Conservation (phyloP, 805 yeast genomes). For the Ogataea salicorniae region DNA sequence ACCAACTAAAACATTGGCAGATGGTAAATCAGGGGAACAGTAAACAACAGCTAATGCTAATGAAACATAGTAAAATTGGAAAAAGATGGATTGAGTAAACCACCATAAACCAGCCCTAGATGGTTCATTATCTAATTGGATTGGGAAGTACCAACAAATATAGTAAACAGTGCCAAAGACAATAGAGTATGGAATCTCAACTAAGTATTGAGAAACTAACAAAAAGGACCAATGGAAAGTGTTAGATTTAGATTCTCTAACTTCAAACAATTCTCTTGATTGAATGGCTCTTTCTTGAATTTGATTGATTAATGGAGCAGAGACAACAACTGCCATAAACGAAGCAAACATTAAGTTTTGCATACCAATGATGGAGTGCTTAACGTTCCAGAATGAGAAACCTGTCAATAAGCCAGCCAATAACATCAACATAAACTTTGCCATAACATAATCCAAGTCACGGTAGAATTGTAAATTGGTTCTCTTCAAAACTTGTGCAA, state of each 20-base stretch:
- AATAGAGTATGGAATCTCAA: slow-evolving; percentile 59
- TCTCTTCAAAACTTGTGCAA: slow-evolving; percentile 33
- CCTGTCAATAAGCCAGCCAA: slow-evolving; percentile 45
- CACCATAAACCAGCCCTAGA: slow-evolving; percentile 46
- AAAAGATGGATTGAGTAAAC: slow-evolving; percentile 32
- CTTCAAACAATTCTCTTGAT: slow-evolving; percentile 61
- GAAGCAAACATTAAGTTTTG: slow-evolving; percentile 52
- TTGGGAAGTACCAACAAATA: slow-evolving; percentile 34
- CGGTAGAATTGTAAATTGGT: slow-evolving; percentile 42
- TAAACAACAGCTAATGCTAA: slow-evolving; percentile 53
- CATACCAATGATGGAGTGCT: slow-evolving; percentile 46
- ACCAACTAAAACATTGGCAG: slow-evolving; percentile 58
- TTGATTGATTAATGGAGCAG: slow-evolving; percentile 59
- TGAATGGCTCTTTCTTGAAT: slow-evolving; percentile 54
- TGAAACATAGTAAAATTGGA: slow-evolving; percentile 40
- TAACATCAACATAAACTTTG: slow-evolving; percentile 38
- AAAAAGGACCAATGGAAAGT: slow-evolving; percentile 69
- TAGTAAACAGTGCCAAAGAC: slow-evolving; percentile 44
- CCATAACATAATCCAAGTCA: slow-evolving; percentile 42
- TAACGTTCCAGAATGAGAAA: slow-evolving; percentile 58
- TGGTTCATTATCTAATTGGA: slow-evolving; percentile 30
- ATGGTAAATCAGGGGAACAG: slow-evolving; percentile 59
- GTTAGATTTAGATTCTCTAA: slow-evolving; percentile 64
- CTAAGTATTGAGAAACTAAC: slow-evolving; percentile 46
- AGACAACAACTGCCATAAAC: slow-evolving; percentile 50